phyloP scores from a whole-genome alignment of 306 rosid species.

The Vigna radiata region DNA sequence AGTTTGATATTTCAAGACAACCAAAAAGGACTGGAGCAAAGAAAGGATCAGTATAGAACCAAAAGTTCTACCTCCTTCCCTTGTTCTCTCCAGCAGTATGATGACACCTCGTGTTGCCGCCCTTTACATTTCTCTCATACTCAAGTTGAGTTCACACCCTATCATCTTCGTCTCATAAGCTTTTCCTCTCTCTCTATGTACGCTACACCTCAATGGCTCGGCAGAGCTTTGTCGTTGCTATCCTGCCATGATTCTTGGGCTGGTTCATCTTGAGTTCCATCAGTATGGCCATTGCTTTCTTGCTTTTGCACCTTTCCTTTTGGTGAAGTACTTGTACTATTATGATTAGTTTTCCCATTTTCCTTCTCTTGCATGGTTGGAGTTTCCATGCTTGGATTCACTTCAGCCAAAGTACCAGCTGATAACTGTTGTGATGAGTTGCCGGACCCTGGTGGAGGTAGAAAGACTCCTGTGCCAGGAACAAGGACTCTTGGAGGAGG shows the following conservation, averaged over 20 bases:
- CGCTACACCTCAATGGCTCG: constrained; percentile 41
- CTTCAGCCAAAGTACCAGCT: constrained; percentile 50
- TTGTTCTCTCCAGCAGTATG: constrained; percentile 56
- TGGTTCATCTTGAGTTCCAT: constrained; percentile 55
- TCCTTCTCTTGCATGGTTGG: constrained; percentile 58
- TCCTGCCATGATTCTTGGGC: constrained; percentile 50
- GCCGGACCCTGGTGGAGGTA: constrained; percentile 88
- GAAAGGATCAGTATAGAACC: constrained; percentile 61
- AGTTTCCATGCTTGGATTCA: constrained; percentile 53
- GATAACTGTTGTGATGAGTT: constrained; percentile 59
- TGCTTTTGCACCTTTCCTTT: constrained; percentile 56
- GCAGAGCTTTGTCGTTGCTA: constrained; percentile 44
- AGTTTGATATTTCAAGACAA: constrained; percentile 52
- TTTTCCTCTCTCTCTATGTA: constrained; percentile 36
- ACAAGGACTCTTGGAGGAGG: constrained; percentile 65
- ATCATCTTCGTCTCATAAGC: constrained; percentile 41
- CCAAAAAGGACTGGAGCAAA: constrained; percentile 54
- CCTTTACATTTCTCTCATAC: constrained; percentile 82
- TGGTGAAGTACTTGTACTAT: constrained; percentile 48
- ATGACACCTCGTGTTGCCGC: constrained; percentile 63
- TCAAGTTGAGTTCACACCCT: constrained; percentile 63
- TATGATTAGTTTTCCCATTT: constrained; percentile 56
- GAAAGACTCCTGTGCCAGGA: constrained; percentile 96
- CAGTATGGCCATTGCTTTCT: constrained; percentile 69
- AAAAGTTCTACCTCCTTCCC: constrained; percentile 53